These are phyloP conservation scores for Alternaria viburni DNA, from an alignment of 2,329 filamentous ascomycete species.

Conservation along the genomic window DNA sequence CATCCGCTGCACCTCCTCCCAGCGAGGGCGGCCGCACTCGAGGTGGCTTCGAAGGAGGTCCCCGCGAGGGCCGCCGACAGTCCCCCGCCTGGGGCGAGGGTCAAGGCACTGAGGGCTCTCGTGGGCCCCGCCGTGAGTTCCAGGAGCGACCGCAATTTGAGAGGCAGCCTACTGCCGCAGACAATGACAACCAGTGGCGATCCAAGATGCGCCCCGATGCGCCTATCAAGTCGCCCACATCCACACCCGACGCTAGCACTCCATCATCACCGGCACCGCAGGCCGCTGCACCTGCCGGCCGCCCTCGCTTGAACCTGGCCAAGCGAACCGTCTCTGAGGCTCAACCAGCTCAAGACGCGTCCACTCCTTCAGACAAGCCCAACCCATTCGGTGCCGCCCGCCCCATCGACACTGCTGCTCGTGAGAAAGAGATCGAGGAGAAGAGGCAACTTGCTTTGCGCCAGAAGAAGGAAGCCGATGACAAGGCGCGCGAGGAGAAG, in stretches of 20 bases:
- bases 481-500: slow-evolving; percentile 79
- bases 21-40: slow-evolving; percentile 66
- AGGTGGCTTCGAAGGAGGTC: slow-evolving; percentile 57
- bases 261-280: slow-evolving; percentile 74
- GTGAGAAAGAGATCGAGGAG: slow-evolving; percentile 89
- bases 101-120: slow-evolving; percentile 74
- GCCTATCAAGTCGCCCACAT: slow-evolving; percentile 64
- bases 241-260: slow-evolving; percentile 75
- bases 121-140: slow-evolving; percentile 78
- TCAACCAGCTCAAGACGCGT: slow-evolving; percentile 53
- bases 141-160: slow-evolving; percentile 66
- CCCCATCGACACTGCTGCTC: slow-evolving; percentile 89
- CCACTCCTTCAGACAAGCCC: slow-evolving; percentile 70
- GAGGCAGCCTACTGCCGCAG: slow-evolving; percentile 82
- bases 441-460: slow-evolving; percentile 75
- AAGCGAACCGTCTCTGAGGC: slow-evolving; percentile 91
- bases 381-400: slow-evolving; percentile 93
- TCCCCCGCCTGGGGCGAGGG: slow-evolving; percentile 80
- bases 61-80: slow-evolving; percentile 48
- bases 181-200: slow-evolving; percentile 93
- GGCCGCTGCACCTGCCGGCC: slow-evolving; percentile 64
- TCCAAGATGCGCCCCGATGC: slow-evolving; percentile 86
- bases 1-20: slow-evolving; percentile 57
- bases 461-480: slow-evolving; percentile 86
- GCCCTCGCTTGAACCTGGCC: slow-evolving; percentile 84